Base-by-base conservation (phyloP, 441 rosid genomes). In the Croton laevigatus region DNA sequence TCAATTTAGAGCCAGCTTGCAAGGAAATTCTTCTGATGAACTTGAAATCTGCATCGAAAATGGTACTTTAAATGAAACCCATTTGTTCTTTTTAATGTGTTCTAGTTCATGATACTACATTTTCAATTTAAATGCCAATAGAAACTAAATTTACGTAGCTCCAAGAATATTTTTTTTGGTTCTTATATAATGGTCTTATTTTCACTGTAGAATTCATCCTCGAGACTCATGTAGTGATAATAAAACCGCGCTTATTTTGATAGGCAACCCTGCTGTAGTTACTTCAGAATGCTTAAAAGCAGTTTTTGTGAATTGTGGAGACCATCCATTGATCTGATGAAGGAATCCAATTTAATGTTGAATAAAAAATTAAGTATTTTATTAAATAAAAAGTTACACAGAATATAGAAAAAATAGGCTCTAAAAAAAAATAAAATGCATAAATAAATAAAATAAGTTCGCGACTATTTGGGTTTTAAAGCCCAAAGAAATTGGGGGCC, bases 31-130 rank as follows among this genome's bases (percentile, higher is more conserved):
- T 3, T 82, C 85, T 32, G 85, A 91, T 74, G 75, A 84, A 71
- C 82, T 91, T 55, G 88, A 89, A 68, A 27, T 89, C 11, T 88
- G 93, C 51, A 86, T 91, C 1, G 96, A 89, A 71, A 87, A 91
- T 69, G 91, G 96, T 61, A 79, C 74, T 58, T 77, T 51, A 74
- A 72, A 45, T 48, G 81, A 71, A 66, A 58, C 3, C 89, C 6
- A 52, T 17, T 5, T n/a, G 9, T 19, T n/a, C 23, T 17, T 2
- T 17, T 19, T 52, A 89, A 83, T 19, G 0, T 79, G 79, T 5
- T 48, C 6, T 48, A 48, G 52, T 13, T 12, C 8, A 38, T 38
- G 42, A 8, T 38, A 38, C 8, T 38, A 38, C 8, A 38, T 38
- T 38, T 6, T 38, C 5, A 38, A 38, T 38, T 38, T 38, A 6